Percentiles rank a stretch among this genome's conserved stretches.
Evolutionary conservation across 768 basidiomycete species (phyloP).

Genomic region (Coprinellus aureogranulatus): DNA sequence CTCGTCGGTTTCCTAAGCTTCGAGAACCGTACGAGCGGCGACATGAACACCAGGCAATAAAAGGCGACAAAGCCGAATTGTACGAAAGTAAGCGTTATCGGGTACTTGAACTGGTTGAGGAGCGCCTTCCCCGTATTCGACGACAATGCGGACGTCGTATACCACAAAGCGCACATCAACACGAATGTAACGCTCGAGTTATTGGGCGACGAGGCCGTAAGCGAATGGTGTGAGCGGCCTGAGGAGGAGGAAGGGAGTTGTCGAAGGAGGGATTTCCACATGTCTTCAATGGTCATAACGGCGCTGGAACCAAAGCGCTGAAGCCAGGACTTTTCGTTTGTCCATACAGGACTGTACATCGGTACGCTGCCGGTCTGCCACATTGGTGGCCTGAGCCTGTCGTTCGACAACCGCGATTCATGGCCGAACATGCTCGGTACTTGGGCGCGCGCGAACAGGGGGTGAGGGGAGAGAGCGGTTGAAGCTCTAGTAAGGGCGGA

Average conservation of each 20-base stretch:
- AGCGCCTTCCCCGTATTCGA: slow-evolving; percentile 97
- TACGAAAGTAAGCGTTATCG: slow-evolving; percentile 94
- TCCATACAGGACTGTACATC: slow-evolving; percentile 10
- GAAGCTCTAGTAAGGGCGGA: background rate
- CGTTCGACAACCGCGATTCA: background rate
- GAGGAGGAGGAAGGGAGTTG: slow-evolving; percentile 1
- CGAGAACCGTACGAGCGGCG: slow-evolving; percentile 64
- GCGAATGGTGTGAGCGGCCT: background rate
- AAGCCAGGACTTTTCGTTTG: slow-evolving; percentile 11
- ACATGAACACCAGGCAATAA: slow-evolving; percentile 85
- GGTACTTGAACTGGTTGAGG: slow-evolving; percentile 88
- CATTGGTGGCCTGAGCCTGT: slow-evolving; percentile 2
- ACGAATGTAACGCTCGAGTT: slow-evolving; percentile 55
- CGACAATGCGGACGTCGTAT: slow-evolving; percentile 86
- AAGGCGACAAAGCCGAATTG: slow-evolving; percentile 93
- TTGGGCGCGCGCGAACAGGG: background rate
- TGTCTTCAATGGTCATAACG: slow-evolving; percentile 6
- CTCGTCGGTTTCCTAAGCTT: slow-evolving; percentile 67
- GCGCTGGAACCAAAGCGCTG: slow-evolving; percentile 7
- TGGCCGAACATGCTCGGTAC: background rate
- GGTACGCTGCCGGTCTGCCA: slow-evolving; percentile 10
- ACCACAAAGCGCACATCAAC: slow-evolving; percentile 87
- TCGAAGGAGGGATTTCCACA: slow-evolving; percentile 4
- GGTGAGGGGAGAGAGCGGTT: background rate
- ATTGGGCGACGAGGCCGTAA: slow-evolving; percentile 4